These are phyloP conservation scores for Chrysanthemum seticuspe DNA, from an alignment of 129 eudicot genomes.

Conservation along the genomic window DNA sequence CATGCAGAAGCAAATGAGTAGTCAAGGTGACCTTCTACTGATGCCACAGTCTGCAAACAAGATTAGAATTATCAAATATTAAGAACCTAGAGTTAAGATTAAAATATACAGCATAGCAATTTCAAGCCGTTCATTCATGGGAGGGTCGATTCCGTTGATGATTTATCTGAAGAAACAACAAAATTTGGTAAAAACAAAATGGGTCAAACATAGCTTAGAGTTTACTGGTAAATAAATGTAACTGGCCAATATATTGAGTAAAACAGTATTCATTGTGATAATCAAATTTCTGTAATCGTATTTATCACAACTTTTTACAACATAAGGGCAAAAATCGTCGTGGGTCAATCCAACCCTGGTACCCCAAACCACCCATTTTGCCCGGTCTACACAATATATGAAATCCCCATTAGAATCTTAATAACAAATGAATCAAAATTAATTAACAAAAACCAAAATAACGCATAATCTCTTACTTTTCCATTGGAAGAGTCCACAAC, in stretches of 20 bases:
- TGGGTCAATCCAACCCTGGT: too few species aligned
- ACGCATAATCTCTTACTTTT: constrained; percentile 44
- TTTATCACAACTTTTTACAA: too few species aligned
- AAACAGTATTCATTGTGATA: too few species aligned
- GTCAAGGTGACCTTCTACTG: constrained; percentile 78
- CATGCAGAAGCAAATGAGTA: constrained; percentile 89
- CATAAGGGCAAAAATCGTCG: too few species aligned
- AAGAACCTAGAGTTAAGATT: not conserved
- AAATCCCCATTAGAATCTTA: not conserved
- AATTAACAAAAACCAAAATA: too few species aligned
- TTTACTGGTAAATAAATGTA: constrained; percentile 35
- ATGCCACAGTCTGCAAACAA: constrained; percentile 52
- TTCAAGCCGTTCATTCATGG: not conserved
- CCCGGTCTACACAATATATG: not conserved
- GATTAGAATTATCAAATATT: not conserved
- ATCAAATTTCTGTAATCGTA: too few species aligned
- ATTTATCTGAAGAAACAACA: not conserved
- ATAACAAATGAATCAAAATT: too few species aligned
- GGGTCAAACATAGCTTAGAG: too few species aligned
- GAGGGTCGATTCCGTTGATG: too few species aligned
- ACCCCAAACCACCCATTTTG: too few species aligned
- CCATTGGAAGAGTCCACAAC: constrained; percentile 78
- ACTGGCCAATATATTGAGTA: too few species aligned
- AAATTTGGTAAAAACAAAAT: not conserved
- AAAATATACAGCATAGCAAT: not conserved